A percentile compares a stretch with the other conserved stretches of the same genome.
These are phyloP conservation scores for Globisporangium cystogenes DNA, from an alignment of 352 stramenopile genomes.

Conservation along the genomic window DNA sequence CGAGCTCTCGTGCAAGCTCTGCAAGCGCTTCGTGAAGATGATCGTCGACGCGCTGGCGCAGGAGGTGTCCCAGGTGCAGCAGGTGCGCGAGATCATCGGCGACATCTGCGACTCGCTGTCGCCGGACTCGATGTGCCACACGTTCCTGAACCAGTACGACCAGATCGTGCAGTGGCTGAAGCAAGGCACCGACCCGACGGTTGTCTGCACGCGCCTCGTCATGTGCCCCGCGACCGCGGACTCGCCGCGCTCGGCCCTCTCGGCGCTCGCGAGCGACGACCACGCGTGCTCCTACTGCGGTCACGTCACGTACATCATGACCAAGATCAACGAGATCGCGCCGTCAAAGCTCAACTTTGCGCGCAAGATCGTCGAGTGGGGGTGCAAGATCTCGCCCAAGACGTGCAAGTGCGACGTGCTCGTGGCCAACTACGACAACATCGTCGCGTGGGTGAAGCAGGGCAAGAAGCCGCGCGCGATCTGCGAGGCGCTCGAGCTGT, in stretches of 20 bases:
- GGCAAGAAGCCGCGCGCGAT: constrained; percentile 62
- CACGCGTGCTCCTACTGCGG: constrained; percentile 12
- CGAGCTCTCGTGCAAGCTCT: constrained; percentile 65
- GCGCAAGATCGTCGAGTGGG: constrained; percentile 3
- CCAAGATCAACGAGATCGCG: constrained; percentile 5
- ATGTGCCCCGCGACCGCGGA: constrained; percentile 42
- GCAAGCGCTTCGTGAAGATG: constrained; percentile 75
- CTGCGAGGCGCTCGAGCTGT: constrained; percentile 56
- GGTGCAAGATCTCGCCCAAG: constrained; percentile 9
- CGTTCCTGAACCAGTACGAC: constrained; percentile 70
- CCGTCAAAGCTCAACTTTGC: constrained; percentile 9
- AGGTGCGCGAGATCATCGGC: constrained; percentile 67
- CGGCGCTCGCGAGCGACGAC: neutral
- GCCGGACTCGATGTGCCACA: constrained; percentile 71
- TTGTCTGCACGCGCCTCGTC: constrained; percentile 47
- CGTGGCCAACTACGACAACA: constrained; percentile 13
- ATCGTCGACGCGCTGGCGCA: constrained; percentile 49
- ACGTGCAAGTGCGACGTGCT: constrained; percentile 14
- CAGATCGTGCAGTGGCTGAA: constrained; percentile 75
- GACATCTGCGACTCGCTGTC: constrained; percentile 72
- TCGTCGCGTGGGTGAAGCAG: constrained; percentile 29
- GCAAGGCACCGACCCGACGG: constrained; percentile 51
- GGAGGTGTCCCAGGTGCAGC: constrained; percentile 52
- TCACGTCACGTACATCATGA: constrained; percentile 5
- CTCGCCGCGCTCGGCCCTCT: neutral